Evolutionary conservation across 495 filamentous ascomycete genomes (phyloP), one percentile per base, ranked within the genome.

Genomic region (Talaromyces ruber): DNA sequence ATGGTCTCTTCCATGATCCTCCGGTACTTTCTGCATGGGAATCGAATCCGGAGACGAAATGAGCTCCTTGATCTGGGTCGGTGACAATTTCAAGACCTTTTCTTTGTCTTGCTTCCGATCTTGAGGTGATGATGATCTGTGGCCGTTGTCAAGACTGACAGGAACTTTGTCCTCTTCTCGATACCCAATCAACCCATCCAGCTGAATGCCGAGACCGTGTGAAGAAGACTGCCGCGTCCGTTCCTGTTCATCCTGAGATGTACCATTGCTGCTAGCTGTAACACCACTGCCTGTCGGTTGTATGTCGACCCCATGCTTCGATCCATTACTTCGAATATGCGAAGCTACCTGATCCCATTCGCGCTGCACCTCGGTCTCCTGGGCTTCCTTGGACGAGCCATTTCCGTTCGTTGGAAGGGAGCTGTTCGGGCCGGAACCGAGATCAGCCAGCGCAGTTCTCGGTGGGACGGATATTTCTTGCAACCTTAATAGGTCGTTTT

Each of bases 21-120:
- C 64, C 14, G 66, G 64, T 22, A 65, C 64, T 30, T 70, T 68
- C 14, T 69, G 72, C 52, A 74, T 69, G 1, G 82, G 81, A 11
- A 83, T 75, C 22, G 79, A 83, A 9, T 83, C 74, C 18, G 82
- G 81, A 18, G 81, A 81, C 2, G 81, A 82, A 25, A 79, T 82
- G 29, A 84, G 74, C 60, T 82, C 81, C 60, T 83, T 74, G 34
- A 84, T 82, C 65, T 83, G 78, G 51, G 74, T 72, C 21, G 79
- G 75, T 6, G 81, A 81, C 34, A 84, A 63, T 58, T 81, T 84
- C 64, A 80, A 65, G n/a, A 81, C 68, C 45, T 70, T 73, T 2
- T 81, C 76, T 30, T 60, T 50, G 2, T 60, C 59, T 9, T 50
- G 59, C 28, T 30, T 60, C n/a, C 43, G 25, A 29, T 51, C 18